These are phyloP conservation scores for Ettlia oleoabundans DNA, from an alignment of 139 green algal species.

Conservation along the genomic window DNA sequence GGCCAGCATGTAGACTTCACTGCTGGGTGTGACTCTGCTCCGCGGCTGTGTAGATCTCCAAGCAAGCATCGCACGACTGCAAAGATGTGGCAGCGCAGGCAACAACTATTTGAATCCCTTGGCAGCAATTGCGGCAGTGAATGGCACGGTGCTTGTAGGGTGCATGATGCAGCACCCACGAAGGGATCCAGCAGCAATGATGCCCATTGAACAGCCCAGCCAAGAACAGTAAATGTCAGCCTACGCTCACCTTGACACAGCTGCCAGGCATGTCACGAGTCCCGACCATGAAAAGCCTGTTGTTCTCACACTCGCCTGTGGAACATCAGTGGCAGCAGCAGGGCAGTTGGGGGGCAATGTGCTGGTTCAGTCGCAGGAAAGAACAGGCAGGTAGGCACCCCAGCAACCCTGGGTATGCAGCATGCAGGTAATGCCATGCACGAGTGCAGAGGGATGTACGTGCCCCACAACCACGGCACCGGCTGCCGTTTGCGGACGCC, in stretches of 20 bases:
- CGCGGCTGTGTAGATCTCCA: slow-evolving; percentile 1
- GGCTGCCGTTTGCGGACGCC: too few species aligned
- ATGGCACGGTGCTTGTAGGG: background rate
- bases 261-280: slow-evolving; percentile 4
- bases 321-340: too few species aligned
- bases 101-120: too few species aligned
- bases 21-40: background rate
- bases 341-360: background rate
- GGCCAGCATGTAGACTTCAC: too few species aligned
- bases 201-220: too few species aligned
- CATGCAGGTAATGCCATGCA: too few species aligned
- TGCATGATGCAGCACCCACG: background rate
- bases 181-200: background rate
- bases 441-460: too few species aligned
- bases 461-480: too few species aligned
- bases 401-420: too few species aligned
- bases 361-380: background rate
- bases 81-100: too few species aligned
- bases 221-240: background rate
- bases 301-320: slow-evolving; percentile 46
- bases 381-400: too few species aligned
- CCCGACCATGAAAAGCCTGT: slow-evolving; percentile 45
- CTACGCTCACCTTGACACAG: slow-evolving; percentile 23
- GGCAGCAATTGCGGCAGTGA: too few species aligned
- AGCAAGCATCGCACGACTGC: slow-evolving; percentile 27